Evolutionary conservation across 352 stramenopile species (phyloP).

Genomic region (Pythium aristosporum): DNA sequence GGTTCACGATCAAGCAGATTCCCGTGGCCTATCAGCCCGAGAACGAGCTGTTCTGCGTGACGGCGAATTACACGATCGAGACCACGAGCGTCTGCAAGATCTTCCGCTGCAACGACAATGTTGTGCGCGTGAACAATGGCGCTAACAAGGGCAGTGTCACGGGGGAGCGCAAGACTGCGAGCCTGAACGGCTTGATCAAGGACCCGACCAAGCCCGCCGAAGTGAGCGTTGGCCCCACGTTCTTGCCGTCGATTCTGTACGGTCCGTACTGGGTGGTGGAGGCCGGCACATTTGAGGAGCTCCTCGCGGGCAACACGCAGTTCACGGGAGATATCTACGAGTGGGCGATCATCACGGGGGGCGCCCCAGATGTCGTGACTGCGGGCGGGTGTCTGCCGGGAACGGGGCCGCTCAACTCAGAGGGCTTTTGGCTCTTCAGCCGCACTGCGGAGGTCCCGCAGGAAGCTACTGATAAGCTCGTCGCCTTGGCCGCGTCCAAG

Average conservation of each 20-base stretch:
- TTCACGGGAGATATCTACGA: conserved; percentile 24
- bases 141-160: conserved; percentile 21
- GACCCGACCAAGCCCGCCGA: conserved; percentile 21
- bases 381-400: conserved; percentile 15
- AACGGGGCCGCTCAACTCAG: conserved; percentile 10
- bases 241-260: conserved; percentile 22
- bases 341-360: conserved; percentile 25
- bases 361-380: conserved; percentile 18
- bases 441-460: conserved; percentile 12
- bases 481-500: conserved; percentile 16
- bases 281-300: conserved; percentile 22
- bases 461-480: conserved; percentile 18
- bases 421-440: conserved; percentile 29
- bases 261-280: conserved; percentile 28
- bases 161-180: conserved; percentile 10
- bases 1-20: conserved; percentile 25
- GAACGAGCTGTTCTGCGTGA: conserved; percentile 22
- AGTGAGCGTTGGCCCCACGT: conserved; percentile 17
- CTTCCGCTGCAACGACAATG: conserved; percentile 22
- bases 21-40: conserved; percentile 18
- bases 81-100: conserved; percentile 12
- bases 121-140: conserved; percentile 19
- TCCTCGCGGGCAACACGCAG: conserved; percentile 9
- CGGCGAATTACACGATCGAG: conserved; percentile 25
- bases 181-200: conserved; percentile 23